Percentiles rank a stretch among this genome's conserved stretches.
These are phyloP conservation scores for Kalmanozyma brasiliensis DNA, from an alignment of 1,284 basidiomycete species.

Conservation along the genomic window DNA sequence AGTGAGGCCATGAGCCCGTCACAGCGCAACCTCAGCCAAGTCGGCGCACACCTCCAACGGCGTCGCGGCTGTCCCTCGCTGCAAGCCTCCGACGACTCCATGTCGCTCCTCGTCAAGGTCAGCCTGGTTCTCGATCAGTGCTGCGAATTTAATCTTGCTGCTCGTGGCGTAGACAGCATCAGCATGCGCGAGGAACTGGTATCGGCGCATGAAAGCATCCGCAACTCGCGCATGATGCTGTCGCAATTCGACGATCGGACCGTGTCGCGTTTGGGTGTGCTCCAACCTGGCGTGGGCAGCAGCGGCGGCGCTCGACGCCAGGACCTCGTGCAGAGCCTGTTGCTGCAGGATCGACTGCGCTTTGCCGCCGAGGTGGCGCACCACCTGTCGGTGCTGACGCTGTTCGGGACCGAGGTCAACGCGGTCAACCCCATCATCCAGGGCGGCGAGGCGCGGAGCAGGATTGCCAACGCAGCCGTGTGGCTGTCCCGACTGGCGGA, in stretches of 20 bases:
- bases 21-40: slow-evolving; percentile 6
- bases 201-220: slow-evolving; percentile 23
- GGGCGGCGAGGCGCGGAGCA: slow-evolving; percentile 9
- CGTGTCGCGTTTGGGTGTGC: slow-evolving; percentile 1
- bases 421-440: slow-evolving; percentile 1
- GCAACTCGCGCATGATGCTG: slow-evolving; percentile 34
- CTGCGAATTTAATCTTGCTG: slow-evolving; percentile 11
- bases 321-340: slow-evolving; percentile 1
- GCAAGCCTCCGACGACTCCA: slow-evolving; percentile 11
- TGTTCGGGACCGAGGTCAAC: slow-evolving; percentile 27
- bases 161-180: background rate
- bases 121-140: slow-evolving; percentile 29
- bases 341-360: slow-evolving; percentile 21
- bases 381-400: slow-evolving; percentile 24
- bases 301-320: slow-evolving; percentile 10
- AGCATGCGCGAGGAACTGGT: slow-evolving; percentile 4
- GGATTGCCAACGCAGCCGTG: slow-evolving; percentile 25
- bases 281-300: background rate
- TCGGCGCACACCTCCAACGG: slow-evolving; percentile 10
- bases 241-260: slow-evolving; percentile 27
- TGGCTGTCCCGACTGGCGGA: slow-evolving; percentile 35
- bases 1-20: background rate
- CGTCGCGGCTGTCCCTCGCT: slow-evolving; percentile 17
- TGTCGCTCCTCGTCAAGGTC: slow-evolving; percentile 28
- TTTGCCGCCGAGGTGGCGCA: slow-evolving; percentile 35